Base-by-base conservation (phyloP, 2,329 filamentous ascomycete species). In the Aspergillus jensenii region DNA sequence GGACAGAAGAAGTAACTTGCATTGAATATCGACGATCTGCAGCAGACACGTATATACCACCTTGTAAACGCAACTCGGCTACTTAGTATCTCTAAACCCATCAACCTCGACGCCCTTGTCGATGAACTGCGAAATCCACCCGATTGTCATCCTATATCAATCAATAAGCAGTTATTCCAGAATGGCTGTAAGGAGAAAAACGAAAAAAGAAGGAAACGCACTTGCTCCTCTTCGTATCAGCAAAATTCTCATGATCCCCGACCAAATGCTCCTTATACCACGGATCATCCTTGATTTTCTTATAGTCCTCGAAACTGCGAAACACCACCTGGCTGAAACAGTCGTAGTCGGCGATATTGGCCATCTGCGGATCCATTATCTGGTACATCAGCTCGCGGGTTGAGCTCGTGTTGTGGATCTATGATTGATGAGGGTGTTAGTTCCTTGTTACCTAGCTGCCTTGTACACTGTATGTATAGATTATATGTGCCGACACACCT, bases 241-340 rank as follows among this genome's bases (percentile, higher is more conserved):
- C 80, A 68, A 82, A 82, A 3, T 78, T 78, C 61, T 79, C 76
- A 66, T 82, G 79, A 61, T 82, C 80, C 2, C 65, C 64, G 0
- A 74, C 61, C 17, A 83, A 59, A 56, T 78, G 70, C 60, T 79
- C 63, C 67, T 79, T 78, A 61, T 80, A 83, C 69, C 70, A 81
- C 3, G 79, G 77, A 64, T 83, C 81, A 14, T 76, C 55, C 64
- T 82, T 81, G 73, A 83, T 79, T 6, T 66, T 62, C 64, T 78
- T 78, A 65, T 79, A 83, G 56, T 80, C 72, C 4, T 81, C 76
- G 1, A 83, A 52, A 41, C 58, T 67, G 56, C 74, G 60, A 62
- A 82, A 82, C 0, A 81, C 70, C 0, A 80, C 76, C 63, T 82
- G 79, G 49, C 76, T 80, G 62, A 82, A 80, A 62, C 77, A 81